Base-by-base conservation (phyloP, 2,329 filamentous ascomycete genomes). In the Talaromyces sp. region DNA sequence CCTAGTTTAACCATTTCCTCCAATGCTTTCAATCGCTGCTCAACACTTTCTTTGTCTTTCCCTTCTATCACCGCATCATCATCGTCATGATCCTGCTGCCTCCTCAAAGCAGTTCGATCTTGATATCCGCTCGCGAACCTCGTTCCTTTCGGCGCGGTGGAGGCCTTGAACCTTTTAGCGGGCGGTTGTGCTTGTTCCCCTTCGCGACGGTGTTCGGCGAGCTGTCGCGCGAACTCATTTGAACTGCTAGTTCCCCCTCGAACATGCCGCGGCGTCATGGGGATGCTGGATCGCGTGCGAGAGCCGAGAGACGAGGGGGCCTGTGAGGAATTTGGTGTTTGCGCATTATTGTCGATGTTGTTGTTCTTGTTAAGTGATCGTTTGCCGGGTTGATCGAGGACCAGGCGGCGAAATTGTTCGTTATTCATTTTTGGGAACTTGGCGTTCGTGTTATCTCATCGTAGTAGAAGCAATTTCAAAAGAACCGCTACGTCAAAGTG, bases 211-310 rank as follows among this genome's bases (percentile, higher is more conserved):
- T 88, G 85, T 69, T 96, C 91, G 40, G 91, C 88, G 35, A 96
- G 83, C 75, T 97, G 93, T 68, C 88, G 89, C 23, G 90, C 89
- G 75, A 97, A 97, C 62, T 95, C 88, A 60, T 84, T 79, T 0
- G 48, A 35, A 2, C 37, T 55, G 7, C 50, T 39, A 3, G 2
- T 35, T 8, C 40, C 39, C 59, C 84, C 81, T 67, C 80, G 80
- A 12, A 92, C 82, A 25, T 88, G 86, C 58, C 91, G 89, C 88
- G 93, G 93, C 55, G 93, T 97, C 93, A 97, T 97, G 62, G 92
- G 92, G 65, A 96, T 93, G 75, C 86, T 93, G 37, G 90, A 85
- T 67, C 87, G 86, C 77, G 90, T 87, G 70, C 89, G 85, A 63
- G 91, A 95, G 23, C 92, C 92, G 54, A 82, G 78, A 64, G 72